Base-by-base conservation (phyloP, 2,329 filamentous ascomycete species). In the Trichoderma oligosporum region DNA sequence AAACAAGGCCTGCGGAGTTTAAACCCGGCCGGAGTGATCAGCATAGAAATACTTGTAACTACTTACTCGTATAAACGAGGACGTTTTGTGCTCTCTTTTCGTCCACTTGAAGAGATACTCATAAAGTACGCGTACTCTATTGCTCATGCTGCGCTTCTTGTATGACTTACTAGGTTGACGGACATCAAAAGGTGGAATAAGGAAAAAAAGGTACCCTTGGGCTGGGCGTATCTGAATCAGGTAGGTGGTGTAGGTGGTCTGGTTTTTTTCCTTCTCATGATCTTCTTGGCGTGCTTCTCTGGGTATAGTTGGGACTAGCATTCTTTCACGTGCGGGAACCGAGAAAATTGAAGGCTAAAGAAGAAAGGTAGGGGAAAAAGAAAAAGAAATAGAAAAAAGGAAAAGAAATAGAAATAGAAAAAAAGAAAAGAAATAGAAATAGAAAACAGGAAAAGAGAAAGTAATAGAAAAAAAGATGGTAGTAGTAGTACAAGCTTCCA, bases 151-250 rank as follows among this genome's bases (percentile, higher is more conserved):
- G n/a, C n/a, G n/a, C n/a, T n/a, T n/a, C n/a, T n/a, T n/a, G n/a
- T n/a, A n/a, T n/a, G n/a, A n/a, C n/a, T n/a, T n/a, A n/a, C n/a
- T n/a, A n/a, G n/a, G n/a, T n/a, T n/a, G n/a, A n/a, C n/a, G n/a
- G n/a, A n/a, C n/a, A n/a, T n/a, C n/a, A n/a, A n/a, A n/a, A n/a
- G n/a, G n/a, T n/a, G n/a, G n/a, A n/a, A n/a, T n/a, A n/a, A n/a
- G n/a, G n/a, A n/a, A n/a, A n/a, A n/a, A n/a, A n/a, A n/a, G n/a
- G n/a, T n/a, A n/a, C n/a, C n/a, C n/a, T n/a, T n/a, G 41, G 51
- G 51, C 39, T 45, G 51, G 51, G 29, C 11, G 31, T n/a, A 29
- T 29, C 51, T 29, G 22, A 20, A 55, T 38, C 25, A 38, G 51
- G 51, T 45, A 55, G 51, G 51, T 55, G 41, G 7, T n/a, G n/a